Evolutionary conservation across 805 yeast species (phyloP).

Genomic region (Schizosaccharomyces japonicus): DNA sequence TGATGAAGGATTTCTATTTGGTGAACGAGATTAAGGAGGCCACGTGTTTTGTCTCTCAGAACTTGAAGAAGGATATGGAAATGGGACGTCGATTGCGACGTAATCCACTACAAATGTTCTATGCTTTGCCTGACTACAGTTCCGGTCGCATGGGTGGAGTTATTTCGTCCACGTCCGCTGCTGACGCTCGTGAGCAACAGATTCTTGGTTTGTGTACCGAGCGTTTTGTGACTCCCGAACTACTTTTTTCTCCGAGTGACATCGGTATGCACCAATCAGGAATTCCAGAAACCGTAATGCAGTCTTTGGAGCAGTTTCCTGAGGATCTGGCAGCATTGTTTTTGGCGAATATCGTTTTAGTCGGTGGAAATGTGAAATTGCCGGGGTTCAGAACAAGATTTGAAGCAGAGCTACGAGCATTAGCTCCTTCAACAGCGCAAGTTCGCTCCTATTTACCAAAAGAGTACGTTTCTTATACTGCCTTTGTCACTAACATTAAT

Average conservation of each 20-base stretch:
- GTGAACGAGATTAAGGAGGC: conserved; percentile 69
- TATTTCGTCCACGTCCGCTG: conserved; percentile 15
- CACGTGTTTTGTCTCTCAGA: conserved; percentile 41
- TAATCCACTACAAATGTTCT: conserved; percentile 28
- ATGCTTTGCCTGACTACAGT: conserved; percentile 70
- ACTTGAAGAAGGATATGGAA: conserved; percentile 28
- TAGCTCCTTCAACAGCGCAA: conserved; percentile 16
- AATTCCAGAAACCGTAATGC: conserved; percentile 42
- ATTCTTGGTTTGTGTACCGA: conserved; percentile 37
- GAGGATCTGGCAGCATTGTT: conserved; percentile 45
- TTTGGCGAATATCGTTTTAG: conserved; percentile 51
- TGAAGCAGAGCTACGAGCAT: conserved; percentile 15
- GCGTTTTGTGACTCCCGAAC: conserved; percentile 68
- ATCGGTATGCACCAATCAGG: conserved; percentile 62
- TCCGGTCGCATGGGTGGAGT: conserved; percentile 58
- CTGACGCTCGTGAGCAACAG: background rate
- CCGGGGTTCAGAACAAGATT: conserved; percentile 45
- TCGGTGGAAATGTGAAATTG: conserved; percentile 62
- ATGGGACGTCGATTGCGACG: conserved; percentile 15
- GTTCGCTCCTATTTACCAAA: conserved; percentile 15
- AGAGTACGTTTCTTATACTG: conserved; percentile 10
- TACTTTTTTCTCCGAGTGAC: conserved; percentile 64
- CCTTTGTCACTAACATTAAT: background rate
- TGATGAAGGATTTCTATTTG: conserved; percentile 68
- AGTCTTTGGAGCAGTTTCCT: conserved; percentile 46